A percentile compares a stretch with the other conserved stretches of the same genome.
These are phyloP conservation scores for Yarrowia hollandica DNA, from an alignment of 805 yeast species.

Conservation along the genomic window DNA sequence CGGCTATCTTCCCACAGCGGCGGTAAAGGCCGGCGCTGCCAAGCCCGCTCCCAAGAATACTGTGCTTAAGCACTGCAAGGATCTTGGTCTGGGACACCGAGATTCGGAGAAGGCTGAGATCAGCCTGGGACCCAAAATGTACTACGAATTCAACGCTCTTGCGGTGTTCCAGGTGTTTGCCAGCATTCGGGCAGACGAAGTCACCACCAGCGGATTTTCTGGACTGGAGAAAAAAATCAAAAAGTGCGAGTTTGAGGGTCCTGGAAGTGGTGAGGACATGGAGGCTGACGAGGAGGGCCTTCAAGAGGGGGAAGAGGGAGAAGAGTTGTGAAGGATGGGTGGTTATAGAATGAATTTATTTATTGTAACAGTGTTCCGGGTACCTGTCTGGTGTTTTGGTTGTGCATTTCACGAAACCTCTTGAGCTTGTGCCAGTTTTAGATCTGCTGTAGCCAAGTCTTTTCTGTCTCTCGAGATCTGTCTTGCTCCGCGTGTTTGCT, in stretches of 20 bases:
- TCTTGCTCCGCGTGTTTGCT: too few relatives aligned
- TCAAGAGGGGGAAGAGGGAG: not conserved
- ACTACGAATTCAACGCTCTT: constrained; percentile 4
- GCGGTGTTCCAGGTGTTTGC: not conserved
- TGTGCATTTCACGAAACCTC: too few relatives aligned
- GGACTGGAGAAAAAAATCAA: constrained; percentile 1
- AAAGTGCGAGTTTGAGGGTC: not conserved
- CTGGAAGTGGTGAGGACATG: not conserved
- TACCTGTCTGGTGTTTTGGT: not conserved
- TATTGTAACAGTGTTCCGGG: not conserved
- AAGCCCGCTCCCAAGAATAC: not conserved
- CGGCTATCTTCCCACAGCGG: not conserved
- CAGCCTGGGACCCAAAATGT: constrained; percentile 9
- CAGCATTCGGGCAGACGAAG: not conserved
- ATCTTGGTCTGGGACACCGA: not conserved
- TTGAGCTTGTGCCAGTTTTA: too few relatives aligned
- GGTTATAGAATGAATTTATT: not conserved
- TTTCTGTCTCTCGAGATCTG: too few relatives aligned
- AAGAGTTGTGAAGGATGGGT: not conserved
- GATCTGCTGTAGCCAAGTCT: too few relatives aligned
- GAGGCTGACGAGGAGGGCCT: not conserved
- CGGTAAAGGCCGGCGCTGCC: not conserved
- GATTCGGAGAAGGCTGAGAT: constrained; percentile 9
- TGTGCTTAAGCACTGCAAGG: not conserved
- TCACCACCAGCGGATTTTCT: too few relatives aligned